Base-by-base conservation (phyloP, 2,329 filamentous ascomycete genomes). In the Dothidotthia symphoricarpi region DNA sequence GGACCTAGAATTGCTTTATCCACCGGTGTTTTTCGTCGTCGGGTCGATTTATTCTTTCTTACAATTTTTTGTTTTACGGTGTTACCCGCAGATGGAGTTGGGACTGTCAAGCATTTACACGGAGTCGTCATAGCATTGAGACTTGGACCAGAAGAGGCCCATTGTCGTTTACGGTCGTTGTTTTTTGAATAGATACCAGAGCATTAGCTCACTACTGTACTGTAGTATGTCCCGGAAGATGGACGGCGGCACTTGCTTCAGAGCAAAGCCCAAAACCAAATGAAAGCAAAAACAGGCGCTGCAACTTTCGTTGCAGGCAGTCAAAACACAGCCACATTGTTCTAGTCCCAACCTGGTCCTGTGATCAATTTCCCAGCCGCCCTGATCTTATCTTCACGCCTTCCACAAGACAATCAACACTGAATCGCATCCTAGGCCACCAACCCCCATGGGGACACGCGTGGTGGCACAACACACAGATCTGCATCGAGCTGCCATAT, bases 161-260 rank as follows among this genome's bases (percentile, higher is more conserved):
- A 40, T 39, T 32, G 50, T 54, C 50, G 43, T 51, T 51, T 40
- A 55, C 56, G 31, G 45, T 60, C 50, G 47, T 58, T 57, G 46
- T 30, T 36, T 48, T 53, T 59, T 34, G 41, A 43, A 50, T 56
- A 61, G 63, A 66, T 66, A 66, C 63, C 63, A 65, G 62, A 63
- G 61, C 60, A 38, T 45, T 51, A 41, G 53, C 58, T 60, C 55
- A 62, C 45, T 34, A 58, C 36, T 63, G 57, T 64, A 61, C 41
- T 53, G 56, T 63, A 61, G 53, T 51, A 42, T 49, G 42, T 49
- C 45, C 46, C 32, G 13, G 34, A 54, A 51, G 44, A 49, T 51
- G 45, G 44, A 53, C 43, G 37, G 27, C 39, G 31, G 33, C 22
- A 40, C 45, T 46, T 47, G 43, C 47, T 36, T 35, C 32, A 43